These are phyloP conservation scores for Bertia moriformis DNA, from an alignment of 2,329 filamentous ascomycete genomes.

Conservation along the genomic window DNA sequence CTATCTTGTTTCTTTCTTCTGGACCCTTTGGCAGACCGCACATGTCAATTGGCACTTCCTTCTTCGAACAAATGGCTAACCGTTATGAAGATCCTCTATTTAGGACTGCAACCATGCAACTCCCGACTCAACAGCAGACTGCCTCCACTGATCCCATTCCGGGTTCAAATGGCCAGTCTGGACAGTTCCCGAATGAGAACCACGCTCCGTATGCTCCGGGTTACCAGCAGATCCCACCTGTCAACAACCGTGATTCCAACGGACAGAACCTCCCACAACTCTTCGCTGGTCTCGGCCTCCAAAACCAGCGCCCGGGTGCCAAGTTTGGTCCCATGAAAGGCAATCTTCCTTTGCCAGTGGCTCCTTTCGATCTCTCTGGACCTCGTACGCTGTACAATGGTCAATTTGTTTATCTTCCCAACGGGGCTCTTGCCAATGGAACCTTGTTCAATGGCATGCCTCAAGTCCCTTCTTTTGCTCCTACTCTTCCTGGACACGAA, in stretches of 20 bases:
- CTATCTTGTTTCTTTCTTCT: no score
- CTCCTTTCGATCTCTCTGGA: conserved; percentile 11
- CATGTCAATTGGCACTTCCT: no score
- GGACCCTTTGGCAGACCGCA: no score
- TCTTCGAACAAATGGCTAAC: not conserved
- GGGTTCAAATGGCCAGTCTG: conserved; percentile 8
- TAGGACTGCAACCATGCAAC: conserved; percentile 9
- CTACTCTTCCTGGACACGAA: conserved; percentile 13
- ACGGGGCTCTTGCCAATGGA: conserved; percentile 15
- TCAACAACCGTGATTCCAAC: not conserved
- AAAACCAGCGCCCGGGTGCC: conserved; percentile 10
- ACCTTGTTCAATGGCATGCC: conserved; percentile 14
- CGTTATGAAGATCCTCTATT: not conserved
- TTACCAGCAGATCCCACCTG: not conserved
- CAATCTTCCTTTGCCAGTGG: conserved; percentile 10
- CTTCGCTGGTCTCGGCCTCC: conserved; percentile 12
- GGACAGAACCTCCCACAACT: conserved; percentile 7
- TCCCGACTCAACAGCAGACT: conserved; percentile 10
- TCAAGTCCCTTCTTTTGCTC: conserved; percentile 12
- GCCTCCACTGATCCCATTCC: conserved; percentile 10
- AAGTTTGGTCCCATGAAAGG: conserved; percentile 13
- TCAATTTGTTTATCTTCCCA: conserved; percentile 9
- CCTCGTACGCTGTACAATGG: conserved; percentile 11
- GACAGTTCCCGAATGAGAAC: not conserved
- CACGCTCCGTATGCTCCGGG: not conserved